Evolutionary conservation across 352 stramenopile species (phyloP), one percentile per base, ranked within the genome.

Genomic region (Globisporangium solare): DNA sequence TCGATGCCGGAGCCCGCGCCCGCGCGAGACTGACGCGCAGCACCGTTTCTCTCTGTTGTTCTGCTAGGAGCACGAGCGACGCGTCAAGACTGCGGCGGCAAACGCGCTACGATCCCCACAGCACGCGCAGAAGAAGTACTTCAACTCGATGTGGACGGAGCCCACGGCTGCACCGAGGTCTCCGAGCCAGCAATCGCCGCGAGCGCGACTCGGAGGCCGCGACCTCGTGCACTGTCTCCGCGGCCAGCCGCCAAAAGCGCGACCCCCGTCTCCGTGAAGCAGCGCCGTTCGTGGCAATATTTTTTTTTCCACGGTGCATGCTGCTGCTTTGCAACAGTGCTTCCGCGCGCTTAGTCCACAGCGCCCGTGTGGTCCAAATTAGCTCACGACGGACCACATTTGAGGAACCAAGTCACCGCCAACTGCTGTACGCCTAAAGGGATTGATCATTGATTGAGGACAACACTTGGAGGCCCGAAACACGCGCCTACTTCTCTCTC

Each of bases 91-190:
- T 17, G 76, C 72, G 8, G 58, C 64, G 1, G 61, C 70, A n/a
- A 43, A 48, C 11, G 57, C 61, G 2, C 65, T 67, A 27, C 67
- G 64, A 6, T 76, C 70, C 15, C 57, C 76, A 11, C 67, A 76
- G 40, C 63, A 60, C 11, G 54, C 50, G 22, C 59, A 68, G 24
- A 79, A 73, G 56, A 87, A 79, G 42, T 87, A 83, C 52, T 82
- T 87, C 47, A 67, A 62, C 37, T 87, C 76, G 32, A 83, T 87
- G 72, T 87, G 76, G 76, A 74, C 67, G 18, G 60, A 80, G 46
- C 32, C 63, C 22, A n/a, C 42, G 6, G 37, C 39, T 22, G 17
- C 37, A 8, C 37, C 58, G 10, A 40, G 1, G 13, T 51, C 32
- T 24, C 27, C 21, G 12, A 24, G 20, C 3, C 10, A 21, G 47